phyloP scores from a whole-genome alignment of 1,139 yeast species.

The Debaryomyces sp. region DNA sequence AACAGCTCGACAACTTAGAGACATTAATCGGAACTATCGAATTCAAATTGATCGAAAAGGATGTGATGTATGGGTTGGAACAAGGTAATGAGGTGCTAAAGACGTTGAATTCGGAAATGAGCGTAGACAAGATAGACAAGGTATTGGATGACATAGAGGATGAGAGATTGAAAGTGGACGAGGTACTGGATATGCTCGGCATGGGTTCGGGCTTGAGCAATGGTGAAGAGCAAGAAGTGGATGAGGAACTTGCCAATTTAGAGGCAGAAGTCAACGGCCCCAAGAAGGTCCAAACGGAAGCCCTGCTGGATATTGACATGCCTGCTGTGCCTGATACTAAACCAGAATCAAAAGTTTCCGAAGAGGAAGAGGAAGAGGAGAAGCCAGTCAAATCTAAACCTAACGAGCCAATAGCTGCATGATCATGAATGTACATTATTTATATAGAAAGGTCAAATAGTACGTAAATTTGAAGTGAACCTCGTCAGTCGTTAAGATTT shows the following conservation, averaged over 20 bases:
- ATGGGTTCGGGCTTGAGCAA: constrained; percentile 46
- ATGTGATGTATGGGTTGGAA: constrained; percentile 75
- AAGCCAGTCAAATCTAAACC: constrained; percentile 16
- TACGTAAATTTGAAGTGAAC: background rate
- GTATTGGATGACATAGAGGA: constrained; percentile 85
- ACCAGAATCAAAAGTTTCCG: constrained; percentile 23
- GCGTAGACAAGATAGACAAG: constrained; percentile 77
- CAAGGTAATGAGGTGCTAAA: constrained; percentile 79
- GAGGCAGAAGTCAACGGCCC: constrained; percentile 44
- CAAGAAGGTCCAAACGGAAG: constrained; percentile 15
- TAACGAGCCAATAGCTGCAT: constrained; percentile 19
- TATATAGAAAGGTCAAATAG: constrained; percentile 5
- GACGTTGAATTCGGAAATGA: constrained; percentile 76
- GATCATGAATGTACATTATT: constrained; percentile 8
- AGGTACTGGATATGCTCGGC: constrained; percentile 54
- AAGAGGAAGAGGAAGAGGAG: constrained; percentile 14
- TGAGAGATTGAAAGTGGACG: constrained; percentile 76
- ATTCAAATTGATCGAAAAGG: constrained; percentile 85
- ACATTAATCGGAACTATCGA: constrained; percentile 75
- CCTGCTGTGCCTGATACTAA: constrained; percentile 23
- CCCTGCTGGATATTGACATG: constrained; percentile 11
- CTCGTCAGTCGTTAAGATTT: background rate
- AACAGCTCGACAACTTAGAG: constrained; percentile 79
- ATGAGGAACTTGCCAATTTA: constrained; percentile 58
- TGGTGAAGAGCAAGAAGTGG: constrained; percentile 66